phyloP scores from a whole-genome alignment of 2,329 filamentous ascomycete genomes.

The Exophiala sp. region DNA sequence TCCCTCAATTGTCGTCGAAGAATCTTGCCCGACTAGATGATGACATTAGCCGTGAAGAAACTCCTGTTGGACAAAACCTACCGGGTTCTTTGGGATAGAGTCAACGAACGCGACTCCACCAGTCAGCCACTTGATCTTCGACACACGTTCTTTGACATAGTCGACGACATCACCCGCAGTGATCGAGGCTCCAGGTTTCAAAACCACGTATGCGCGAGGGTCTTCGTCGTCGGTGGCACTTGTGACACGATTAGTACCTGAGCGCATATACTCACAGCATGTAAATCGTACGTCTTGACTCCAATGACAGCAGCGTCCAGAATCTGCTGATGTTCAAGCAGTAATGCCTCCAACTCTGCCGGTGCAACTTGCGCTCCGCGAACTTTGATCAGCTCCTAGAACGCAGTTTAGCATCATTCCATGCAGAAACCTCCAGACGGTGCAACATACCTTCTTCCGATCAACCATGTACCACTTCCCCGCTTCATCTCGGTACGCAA shows the following conservation, averaged over 20 bases:
- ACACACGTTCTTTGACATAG: constrained; percentile 44
- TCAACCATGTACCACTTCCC: constrained; percentile 87
- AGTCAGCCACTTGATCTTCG: constrained; percentile 44
- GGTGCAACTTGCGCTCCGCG: constrained; percentile 52
- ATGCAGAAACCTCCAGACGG: constrained; percentile 41
- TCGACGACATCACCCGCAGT: constrained; percentile 38
- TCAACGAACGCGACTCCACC: constrained; percentile 47
- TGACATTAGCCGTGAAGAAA: not conserved
- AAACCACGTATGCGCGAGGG: constrained; percentile 29
- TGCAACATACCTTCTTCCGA: constrained; percentile 71
- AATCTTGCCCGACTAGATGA: constrained; percentile 44
- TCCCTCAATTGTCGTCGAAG: constrained; percentile 33
- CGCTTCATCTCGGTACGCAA: constrained; percentile 77
- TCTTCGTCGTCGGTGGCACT: constrained; percentile 30
- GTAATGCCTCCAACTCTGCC: constrained; percentile 45
- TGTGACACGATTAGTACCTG: not conserved
- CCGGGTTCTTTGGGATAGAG: constrained; percentile 44
- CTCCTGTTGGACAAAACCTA: not conserved
- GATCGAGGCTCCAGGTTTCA: constrained; percentile 34
- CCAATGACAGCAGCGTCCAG: constrained; percentile 48
- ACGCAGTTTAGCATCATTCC: not conserved
- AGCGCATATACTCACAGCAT: not conserved
- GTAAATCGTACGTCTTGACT: constrained; percentile 33
- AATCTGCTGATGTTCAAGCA: constrained; percentile 44
- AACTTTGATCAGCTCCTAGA: constrained; percentile 48